Base-by-base conservation (phyloP, 2,329 filamentous ascomycete species). In the Pyricularia pennisetigena region DNA sequence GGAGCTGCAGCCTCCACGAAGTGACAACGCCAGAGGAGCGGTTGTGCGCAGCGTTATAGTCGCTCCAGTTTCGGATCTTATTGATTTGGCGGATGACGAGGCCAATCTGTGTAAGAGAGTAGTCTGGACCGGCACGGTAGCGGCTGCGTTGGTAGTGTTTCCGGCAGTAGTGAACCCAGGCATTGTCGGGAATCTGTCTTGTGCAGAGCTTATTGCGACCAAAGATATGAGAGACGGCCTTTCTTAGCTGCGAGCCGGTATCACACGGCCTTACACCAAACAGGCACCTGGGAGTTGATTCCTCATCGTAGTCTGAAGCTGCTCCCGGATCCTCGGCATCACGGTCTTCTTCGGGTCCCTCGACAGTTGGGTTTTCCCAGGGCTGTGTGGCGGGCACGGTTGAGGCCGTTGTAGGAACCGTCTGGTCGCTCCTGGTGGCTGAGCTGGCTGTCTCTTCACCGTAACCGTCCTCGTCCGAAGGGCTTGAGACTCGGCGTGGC, bases 181-280 rank as follows among this genome's bases (percentile, higher is more conserved):
- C 85, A 26, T 85, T 78, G 6, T 85, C 79, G 0, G 90, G 90
- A 65, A 95, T 91, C 63, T 83, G 82, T 41, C 89, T 84, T 0
- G 92, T 95, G 73, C 88, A 90, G 8, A 85, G 82, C 78, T 95
- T 95, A 81, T 95, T 95, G 54, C 92, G 86, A 26, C 92, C 92
- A 72, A 94, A 94, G 68, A 94, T 85, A 74, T 95, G 91, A 0
- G 90, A 93, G 69, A 94, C 90, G 5, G 90, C 88, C 78, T 94
- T 94, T 65, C 92, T 86, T 28, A 84, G 83, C 68, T 86, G 82
- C 5, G 86, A 87, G 4, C 82, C 82, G 0, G 86, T 89, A 64
- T 85, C 82, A 74, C 88, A 90, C 70, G 64, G 64, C 8, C 24
- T n/a, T 10, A 49, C 41, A 14, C 64, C 64, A 35, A 35, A 65